Conservation (phyloP, 2,329 filamentous ascomycete species). For the Xylariaceae sp. region DNA sequence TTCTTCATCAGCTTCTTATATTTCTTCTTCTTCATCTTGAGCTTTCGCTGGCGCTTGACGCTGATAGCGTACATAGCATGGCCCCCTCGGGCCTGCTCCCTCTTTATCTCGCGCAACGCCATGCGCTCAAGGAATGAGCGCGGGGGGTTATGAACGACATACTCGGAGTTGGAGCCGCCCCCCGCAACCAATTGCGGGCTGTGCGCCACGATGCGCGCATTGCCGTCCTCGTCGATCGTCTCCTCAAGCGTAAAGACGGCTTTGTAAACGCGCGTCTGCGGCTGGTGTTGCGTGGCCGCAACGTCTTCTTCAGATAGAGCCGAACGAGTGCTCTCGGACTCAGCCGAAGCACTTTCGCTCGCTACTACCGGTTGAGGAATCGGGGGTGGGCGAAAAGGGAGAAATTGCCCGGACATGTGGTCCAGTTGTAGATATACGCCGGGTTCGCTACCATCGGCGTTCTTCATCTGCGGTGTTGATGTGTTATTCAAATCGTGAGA, state of each 20-base stretch:
- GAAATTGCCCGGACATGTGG: slow-evolving; percentile 62
- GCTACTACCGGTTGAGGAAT: slow-evolving; percentile 55
- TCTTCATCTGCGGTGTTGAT: slow-evolving; percentile 46
- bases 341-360: slow-evolving; percentile 31
- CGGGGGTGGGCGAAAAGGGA: slow-evolving; percentile 82
- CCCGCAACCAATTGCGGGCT: slow-evolving; percentile 53
- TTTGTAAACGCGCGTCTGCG: slow-evolving; percentile 54
- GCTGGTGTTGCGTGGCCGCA: slow-evolving; percentile 25
- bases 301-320: slow-evolving; percentile 3
- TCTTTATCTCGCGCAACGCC: slow-evolving; percentile 56
- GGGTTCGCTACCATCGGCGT: slow-evolving; percentile 51
- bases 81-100: slow-evolving; percentile 47
- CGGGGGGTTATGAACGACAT: slow-evolving; percentile 21
- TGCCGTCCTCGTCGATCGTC: slow-evolving; percentile 53
- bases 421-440: slow-evolving; percentile 62
- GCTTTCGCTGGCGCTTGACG: slow-evolving; percentile 83
- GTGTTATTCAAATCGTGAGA: slow-evolving; percentile 39
- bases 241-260: slow-evolving; percentile 63
- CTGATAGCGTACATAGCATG: slow-evolving; percentile 72
- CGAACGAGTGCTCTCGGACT: slow-evolving; percentile 28
- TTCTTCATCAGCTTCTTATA: slow-evolving; percentile 98
- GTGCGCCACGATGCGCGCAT: slow-evolving; percentile 56
- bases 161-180: slow-evolving; percentile 17
- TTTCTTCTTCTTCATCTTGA: slow-evolving; percentile 99
- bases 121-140: slow-evolving; percentile 65